Percentiles rank a stretch among this genome's conserved stretches.
Evolutionary conservation across 1,284 basidiomycete genomes (phyloP).

Genomic region (Cutaneotrichosporon dermatis): DNA sequence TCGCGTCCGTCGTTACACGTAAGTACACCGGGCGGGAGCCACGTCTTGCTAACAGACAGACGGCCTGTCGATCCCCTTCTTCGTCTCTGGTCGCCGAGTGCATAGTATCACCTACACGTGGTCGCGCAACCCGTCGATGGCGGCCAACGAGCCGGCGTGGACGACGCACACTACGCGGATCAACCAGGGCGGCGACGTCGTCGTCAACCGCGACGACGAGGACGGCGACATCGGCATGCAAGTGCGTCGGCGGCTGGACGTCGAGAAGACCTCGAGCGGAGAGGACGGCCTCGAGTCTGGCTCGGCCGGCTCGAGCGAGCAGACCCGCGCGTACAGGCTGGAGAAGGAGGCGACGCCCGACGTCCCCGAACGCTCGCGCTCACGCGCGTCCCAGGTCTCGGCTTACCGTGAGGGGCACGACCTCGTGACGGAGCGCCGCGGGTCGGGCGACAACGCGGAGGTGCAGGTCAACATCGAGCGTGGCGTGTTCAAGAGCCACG

Average conservation of each 20-base stretch:
- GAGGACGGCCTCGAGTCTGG: too few relatives aligned
- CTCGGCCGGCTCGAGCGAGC: too few relatives aligned
- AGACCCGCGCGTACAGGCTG: constrained; percentile 27
- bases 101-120: constrained; percentile 84
- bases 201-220: constrained; percentile 70
- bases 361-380: background rate
- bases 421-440: constrained; percentile 60
- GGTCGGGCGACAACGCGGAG: constrained; percentile 55
- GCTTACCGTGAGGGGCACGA: constrained; percentile 69
- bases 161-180: constrained; percentile 69
- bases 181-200: constrained; percentile 61
- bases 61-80: constrained; percentile 87
- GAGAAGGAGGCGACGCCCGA: constrained; percentile 7
- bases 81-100: constrained; percentile 81
- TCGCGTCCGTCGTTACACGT: constrained; percentile 73
- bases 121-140: constrained; percentile 62
- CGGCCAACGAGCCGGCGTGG: constrained; percentile 62
- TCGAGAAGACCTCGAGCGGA: background rate
- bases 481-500: background rate
- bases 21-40: background rate
- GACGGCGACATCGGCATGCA: constrained; percentile 39
- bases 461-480: constrained; percentile 3
- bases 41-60: constrained; percentile 57
- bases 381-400: constrained; percentile 9
- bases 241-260: constrained; percentile 2